Base-by-base conservation (phyloP, 495 filamentous ascomycete species). In the Terfezia claveryi region DNA sequence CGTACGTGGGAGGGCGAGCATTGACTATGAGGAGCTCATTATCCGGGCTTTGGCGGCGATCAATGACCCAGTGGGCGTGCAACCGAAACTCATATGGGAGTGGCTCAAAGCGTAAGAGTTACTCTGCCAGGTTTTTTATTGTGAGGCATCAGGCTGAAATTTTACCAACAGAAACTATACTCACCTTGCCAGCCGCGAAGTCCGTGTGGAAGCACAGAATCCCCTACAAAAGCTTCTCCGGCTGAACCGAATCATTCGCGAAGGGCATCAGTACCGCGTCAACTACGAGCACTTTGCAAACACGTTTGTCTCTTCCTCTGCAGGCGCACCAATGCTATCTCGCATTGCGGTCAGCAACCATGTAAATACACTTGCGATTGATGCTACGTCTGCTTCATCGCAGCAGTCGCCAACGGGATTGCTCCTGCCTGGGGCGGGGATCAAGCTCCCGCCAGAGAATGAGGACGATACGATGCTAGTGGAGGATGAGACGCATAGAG, bases 1-100 rank as follows among this genome's bases (percentile, higher is more conserved):
- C 27, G 27, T 7, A 32, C 27, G 27, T 32, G 58, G 58, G 4
- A 54, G 59, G 0, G 59, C 57, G 20, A 32, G 11, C 5, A 62
- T 62, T 3, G 64, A 64, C 36, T 65, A 59, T 59, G 63, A 65
- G 37, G 63, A 65, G 32, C 62, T 65, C 62, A 65, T 65, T 6
- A 53, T 64, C 2, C 52, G 62, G n/a, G 62, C 62, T 14, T 61
- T 65, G 4, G 36, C 53, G 6, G 52, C 62, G 1, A 63, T 65
- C 10, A 52, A 54, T 36, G 55, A 59, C 14, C 62, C 58, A 38
- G 64, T 59, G 23, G 63, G 63, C 2, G 55, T 54, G 7, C 63
- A 64, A 52, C 62, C 63, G 7, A 65, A 65, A 54, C 46, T 55
- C 11, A 65, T 65, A n/a, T 65, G 62, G 37, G 64, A 67, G 49